phyloP scores from a whole-genome alignment of 257 asterid genomes.

The Lycium ferocissimum region DNA sequence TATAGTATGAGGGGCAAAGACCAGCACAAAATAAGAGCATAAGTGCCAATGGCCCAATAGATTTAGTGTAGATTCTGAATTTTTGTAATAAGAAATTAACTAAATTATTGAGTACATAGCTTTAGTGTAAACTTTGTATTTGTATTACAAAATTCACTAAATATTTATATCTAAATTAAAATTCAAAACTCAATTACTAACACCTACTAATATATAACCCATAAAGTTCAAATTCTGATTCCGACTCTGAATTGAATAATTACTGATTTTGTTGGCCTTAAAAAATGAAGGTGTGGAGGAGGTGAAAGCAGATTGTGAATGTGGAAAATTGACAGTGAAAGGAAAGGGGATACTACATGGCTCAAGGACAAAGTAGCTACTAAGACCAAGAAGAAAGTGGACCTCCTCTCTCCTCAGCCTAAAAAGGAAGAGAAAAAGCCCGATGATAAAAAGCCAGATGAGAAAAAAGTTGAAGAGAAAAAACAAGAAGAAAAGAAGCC shows the following conservation, averaged over 20 bases:
- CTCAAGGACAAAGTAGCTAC: conserved; percentile 69
- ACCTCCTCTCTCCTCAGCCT: conserved; percentile 78
- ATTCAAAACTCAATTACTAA: too few species aligned
- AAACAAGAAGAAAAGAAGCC: conserved; percentile 58
- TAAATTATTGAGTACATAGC: too few species aligned
- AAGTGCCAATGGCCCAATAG: too few species aligned
- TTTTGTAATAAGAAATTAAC: too few species aligned
- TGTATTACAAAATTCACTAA: too few species aligned
- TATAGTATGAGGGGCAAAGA: too few species aligned
- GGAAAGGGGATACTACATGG: conserved; percentile 84
- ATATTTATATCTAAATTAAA: too few species aligned
- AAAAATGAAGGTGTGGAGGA: conserved; percentile 69
- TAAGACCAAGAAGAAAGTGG: conserved; percentile 90
- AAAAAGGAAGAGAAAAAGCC: conserved; percentile 52
- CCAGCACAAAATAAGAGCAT: too few species aligned
- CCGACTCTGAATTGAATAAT: background rate
- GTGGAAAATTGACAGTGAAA: conserved; percentile 75
- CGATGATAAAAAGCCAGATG: conserved; percentile 57
- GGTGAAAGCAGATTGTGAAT: conserved; percentile 67
- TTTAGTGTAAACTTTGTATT: too few species aligned
- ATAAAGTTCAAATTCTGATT: background rate
- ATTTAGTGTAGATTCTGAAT: too few species aligned
- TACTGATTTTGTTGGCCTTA: too few species aligned
- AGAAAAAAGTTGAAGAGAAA: conserved; percentile 56
- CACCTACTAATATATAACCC: too few species aligned